Evolutionary conservation across 805 yeast genomes (phyloP).

Genomic region (Metschnikowia reukaufii): DNA sequence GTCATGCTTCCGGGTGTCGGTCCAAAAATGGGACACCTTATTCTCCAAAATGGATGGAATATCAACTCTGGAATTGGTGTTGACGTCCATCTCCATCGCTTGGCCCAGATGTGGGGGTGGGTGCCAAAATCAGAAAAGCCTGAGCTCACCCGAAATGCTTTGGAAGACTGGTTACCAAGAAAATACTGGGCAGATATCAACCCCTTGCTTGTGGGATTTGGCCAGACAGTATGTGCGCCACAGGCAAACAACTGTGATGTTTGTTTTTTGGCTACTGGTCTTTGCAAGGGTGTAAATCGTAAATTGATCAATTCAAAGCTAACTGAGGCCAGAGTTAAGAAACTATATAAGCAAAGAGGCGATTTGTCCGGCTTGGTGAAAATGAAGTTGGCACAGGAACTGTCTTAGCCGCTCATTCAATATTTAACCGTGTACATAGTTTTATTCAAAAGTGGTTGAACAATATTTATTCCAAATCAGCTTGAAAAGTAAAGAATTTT

Average conservation of each 20-base stretch:
- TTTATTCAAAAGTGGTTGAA: too few species aligned
- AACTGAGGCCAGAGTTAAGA: constrained; percentile 27
- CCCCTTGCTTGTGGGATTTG: constrained; percentile 88
- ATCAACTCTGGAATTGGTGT: constrained; percentile 85
- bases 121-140: constrained; percentile 59
- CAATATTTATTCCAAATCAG: too few species aligned
- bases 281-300: constrained; percentile 61
- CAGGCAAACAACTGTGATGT: constrained; percentile 68
- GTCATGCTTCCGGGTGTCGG: constrained; percentile 86
- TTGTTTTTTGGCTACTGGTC: constrained; percentile 54
- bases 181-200: constrained; percentile 82
- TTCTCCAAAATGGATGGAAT: constrained; percentile 82
- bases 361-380: constrained; percentile 26
- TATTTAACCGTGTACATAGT: too few species aligned
- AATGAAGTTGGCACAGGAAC: not conserved
- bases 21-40: constrained; percentile 87
- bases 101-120: constrained; percentile 83
- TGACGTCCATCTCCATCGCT: constrained; percentile 84
- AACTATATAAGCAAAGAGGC: constrained; percentile 34
- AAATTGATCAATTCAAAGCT: constrained; percentile 34
- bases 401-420: too few species aligned
- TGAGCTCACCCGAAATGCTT: constrained; percentile 65
- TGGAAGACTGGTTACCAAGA: constrained; percentile 73
- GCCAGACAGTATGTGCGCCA: constrained; percentile 83
- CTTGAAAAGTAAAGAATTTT: too few species aligned